Percentiles rank a stretch among this genome's conserved stretches.
Conservation (phyloP, 352 stramenopile species). For the Phytophthora sansomeana region DNA sequence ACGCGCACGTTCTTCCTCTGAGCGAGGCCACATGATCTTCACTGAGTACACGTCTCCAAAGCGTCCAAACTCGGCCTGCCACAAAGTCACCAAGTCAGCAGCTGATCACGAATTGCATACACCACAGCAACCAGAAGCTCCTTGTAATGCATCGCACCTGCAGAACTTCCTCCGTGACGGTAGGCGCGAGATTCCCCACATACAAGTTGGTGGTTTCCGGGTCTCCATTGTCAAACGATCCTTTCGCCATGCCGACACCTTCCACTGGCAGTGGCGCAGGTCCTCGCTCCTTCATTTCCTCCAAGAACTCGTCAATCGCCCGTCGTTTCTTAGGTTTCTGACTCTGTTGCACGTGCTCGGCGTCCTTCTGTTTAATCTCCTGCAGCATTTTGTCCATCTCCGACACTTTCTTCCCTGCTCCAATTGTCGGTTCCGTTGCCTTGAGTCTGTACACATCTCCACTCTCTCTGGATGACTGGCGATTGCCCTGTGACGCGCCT, state of each 20-base stretch:
- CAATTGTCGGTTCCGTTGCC: slow-evolving; percentile 10
- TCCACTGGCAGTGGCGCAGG: slow-evolving; percentile 36
- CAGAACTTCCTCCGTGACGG: slow-evolving; percentile 93
- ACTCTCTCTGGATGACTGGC: slow-evolving; percentile 7
- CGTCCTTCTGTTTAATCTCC: slow-evolving; percentile 75
- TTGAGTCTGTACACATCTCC: slow-evolving; percentile 51
- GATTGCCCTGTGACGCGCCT: slow-evolving; percentile 4
- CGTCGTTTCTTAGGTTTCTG: slow-evolving; percentile 53
- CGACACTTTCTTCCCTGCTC: slow-evolving; percentile 39
- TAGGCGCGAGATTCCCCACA: slow-evolving; percentile 94
- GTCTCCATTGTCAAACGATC: slow-evolving; percentile 88
- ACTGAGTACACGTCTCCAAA: slow-evolving; percentile 95
- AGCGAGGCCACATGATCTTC: slow-evolving; percentile 99
- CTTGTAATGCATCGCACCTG: slow-evolving; percentile 40
- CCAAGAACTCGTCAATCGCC: slow-evolving; percentile 90
- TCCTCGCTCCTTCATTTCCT: slow-evolving; percentile 87
- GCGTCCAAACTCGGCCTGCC: slow-evolving; percentile 81
- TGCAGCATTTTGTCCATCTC: slow-evolving; percentile 79
- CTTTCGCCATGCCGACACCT: slow-evolving; percentile 41
- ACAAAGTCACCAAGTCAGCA: slow-evolving; percentile 10
- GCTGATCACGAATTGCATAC: not conserved
- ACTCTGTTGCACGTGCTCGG: slow-evolving; percentile 26
- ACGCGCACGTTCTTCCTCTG: slow-evolving; percentile 91
- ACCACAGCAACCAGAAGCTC: not conserved
- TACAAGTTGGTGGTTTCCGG: slow-evolving; percentile 94